These are phyloP conservation scores for Pseudoturritis turrita DNA, from an alignment of 345 rosid species.

Conservation along the genomic window DNA sequence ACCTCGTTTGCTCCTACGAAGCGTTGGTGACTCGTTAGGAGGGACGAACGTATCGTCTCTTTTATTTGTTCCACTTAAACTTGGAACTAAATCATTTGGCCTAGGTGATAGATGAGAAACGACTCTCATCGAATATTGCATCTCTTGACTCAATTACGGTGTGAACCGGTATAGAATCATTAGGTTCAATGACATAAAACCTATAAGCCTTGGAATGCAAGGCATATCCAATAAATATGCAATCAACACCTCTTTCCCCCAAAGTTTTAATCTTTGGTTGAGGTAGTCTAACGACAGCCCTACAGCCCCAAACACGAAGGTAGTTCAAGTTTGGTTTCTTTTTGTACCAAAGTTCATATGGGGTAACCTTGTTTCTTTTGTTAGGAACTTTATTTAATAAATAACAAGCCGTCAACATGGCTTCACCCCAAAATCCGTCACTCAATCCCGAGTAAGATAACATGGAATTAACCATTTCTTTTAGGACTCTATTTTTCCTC, in stretches of 20 bases:
- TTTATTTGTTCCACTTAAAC: background rate
- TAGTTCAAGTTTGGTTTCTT: background rate
- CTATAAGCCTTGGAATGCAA: background rate
- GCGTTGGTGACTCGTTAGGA: background rate
- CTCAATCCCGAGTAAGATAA: background rate
- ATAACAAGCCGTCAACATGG: background rate
- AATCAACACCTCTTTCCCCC: background rate
- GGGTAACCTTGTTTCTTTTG: background rate
- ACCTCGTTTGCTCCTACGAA: background rate
- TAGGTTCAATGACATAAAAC: background rate
- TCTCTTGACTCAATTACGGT: background rate
- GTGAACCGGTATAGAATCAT: background rate
- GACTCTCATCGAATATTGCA: background rate
- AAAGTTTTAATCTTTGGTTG: background rate
- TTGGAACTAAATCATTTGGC: background rate
- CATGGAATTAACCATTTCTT: background rate
- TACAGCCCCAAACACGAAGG: background rate
- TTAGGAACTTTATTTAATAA: background rate
- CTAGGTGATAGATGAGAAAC: background rate
- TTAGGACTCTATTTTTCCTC: background rate
- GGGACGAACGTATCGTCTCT: background rate
- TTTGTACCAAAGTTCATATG: background rate
- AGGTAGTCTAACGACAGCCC: background rate
- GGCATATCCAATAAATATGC: background rate
- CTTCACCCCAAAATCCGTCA: background rate